These are phyloP conservation scores for Venustampulla echinocandica DNA, from an alignment of 495 filamentous ascomycete species.

Conservation along the genomic window DNA sequence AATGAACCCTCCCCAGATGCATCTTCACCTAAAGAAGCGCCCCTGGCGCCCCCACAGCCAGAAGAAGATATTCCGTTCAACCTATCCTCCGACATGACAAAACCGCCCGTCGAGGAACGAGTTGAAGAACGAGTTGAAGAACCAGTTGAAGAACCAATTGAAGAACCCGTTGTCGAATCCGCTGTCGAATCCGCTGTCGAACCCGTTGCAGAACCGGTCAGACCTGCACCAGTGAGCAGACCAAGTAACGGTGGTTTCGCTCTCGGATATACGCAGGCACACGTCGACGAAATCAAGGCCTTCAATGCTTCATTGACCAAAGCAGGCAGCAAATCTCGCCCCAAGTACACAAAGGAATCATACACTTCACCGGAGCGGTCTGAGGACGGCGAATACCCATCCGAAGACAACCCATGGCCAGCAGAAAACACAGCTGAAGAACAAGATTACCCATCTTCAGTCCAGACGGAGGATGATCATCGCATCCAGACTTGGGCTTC, in stretches of 20 bases:
- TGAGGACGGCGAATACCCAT: not conserved
- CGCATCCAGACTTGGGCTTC: slow-evolving; percentile 16
- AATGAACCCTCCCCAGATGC: slow-evolving; percentile 11
- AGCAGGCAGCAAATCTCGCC: slow-evolving; percentile 14
- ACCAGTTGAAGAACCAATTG: not conserved
- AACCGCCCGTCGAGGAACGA: not conserved
- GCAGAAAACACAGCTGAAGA: not conserved
- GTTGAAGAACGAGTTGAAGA: not conserved
- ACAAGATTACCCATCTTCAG: slow-evolving; percentile 1
- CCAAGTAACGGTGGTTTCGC: slow-evolving; percentile 10
- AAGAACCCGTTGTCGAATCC: not conserved
- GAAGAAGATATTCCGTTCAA: slow-evolving; percentile 3
- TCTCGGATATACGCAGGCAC: slow-evolving; percentile 15
- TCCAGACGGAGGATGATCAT: slow-evolving; percentile 4
- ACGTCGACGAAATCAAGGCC: slow-evolving; percentile 18
- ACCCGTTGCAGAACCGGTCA: not conserved
- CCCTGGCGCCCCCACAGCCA: not conserved
- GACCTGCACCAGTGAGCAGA: not conserved
- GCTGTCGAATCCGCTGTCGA: not conserved
- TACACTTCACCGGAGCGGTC: not conserved
- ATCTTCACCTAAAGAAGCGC: slow-evolving; percentile 5
- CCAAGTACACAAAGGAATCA: slow-evolving; percentile 3
- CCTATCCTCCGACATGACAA: slow-evolving; percentile 7
- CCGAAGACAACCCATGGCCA: not conserved
- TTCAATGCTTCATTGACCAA: slow-evolving; percentile 20